These are phyloP conservation scores for Pelargonium myrrhifolium DNA, from an alignment of 441 rosid genomes.

Conservation along the genomic window DNA sequence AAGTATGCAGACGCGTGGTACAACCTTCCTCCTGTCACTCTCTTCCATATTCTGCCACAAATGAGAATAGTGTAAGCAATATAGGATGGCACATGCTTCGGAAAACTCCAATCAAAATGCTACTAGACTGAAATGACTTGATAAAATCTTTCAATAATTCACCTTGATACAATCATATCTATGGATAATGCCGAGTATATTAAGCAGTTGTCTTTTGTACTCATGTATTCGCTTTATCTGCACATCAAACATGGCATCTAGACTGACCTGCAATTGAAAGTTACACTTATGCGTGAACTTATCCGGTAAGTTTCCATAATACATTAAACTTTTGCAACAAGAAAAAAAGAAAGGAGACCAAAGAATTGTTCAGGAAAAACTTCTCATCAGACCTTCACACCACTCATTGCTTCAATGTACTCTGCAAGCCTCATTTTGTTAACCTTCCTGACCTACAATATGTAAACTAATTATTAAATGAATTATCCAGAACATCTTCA, in stretches of 20 bases:
- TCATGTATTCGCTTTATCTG: constrained; percentile 54
- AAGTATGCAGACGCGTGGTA: constrained; percentile 48
- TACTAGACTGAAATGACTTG: no score
- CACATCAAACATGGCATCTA: constrained; percentile 53
- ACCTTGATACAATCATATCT: constrained; percentile 48
- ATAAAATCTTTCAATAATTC: neutral
- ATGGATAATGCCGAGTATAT: constrained; percentile 42
- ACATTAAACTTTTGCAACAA: neutral
- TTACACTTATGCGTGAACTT: constrained; percentile 5
- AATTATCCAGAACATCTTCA: constrained; percentile 12
- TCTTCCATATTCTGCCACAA: constrained; percentile 36
- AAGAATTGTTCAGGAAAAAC: constrained; percentile 13
- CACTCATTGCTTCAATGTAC: constrained; percentile 52
- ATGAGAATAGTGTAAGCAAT: constrained; percentile 12
- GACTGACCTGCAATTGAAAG: constrained; percentile 33
- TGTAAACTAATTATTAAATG: neutral
- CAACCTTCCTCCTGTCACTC: constrained; percentile 37
- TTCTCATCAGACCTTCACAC: constrained; percentile 35
- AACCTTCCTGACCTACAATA: constrained; percentile 38
- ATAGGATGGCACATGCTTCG: neutral
- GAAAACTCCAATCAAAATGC: neutral
- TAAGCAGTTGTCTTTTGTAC: constrained; percentile 51
- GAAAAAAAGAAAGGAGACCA: constrained; percentile 5
- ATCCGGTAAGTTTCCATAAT: constrained; percentile 12
- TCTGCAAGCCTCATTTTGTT: constrained; percentile 52